Conservation (phyloP, 306 rosid genomes). For the Purshia tridentata region DNA sequence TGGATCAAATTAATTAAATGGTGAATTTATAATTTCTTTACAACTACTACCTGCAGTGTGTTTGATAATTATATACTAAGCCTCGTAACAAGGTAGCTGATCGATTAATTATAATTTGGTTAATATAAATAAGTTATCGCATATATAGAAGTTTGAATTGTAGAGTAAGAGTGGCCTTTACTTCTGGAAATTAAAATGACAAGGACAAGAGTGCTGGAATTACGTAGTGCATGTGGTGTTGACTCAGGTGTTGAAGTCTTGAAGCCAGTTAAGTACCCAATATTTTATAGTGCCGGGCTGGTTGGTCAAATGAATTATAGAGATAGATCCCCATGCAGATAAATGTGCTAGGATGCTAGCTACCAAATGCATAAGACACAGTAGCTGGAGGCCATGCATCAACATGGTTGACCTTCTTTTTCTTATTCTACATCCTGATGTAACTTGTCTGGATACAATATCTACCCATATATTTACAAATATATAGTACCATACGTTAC, state of each 20-base stretch:
- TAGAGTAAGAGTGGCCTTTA: not conserved
- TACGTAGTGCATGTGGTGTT: not conserved
- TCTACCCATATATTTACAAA: no score
- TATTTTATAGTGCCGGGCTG: not conserved
- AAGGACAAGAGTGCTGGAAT: constrained; percentile 5
- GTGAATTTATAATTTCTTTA: not conserved
- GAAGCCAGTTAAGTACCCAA: not conserved
- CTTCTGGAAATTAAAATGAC: not conserved
- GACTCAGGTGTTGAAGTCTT: not conserved
- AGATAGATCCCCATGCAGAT: not conserved
- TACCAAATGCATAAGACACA: not conserved
- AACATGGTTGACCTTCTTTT: not conserved
- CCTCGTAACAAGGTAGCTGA: not conserved
- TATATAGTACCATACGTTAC: no score
- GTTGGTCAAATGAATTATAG: not conserved
- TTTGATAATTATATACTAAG: no score
- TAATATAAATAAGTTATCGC: no score
- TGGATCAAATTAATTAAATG: not conserved
- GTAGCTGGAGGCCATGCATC: not conserved
- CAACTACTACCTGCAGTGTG: not conserved
- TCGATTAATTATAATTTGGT: no score
- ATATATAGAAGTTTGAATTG: not conserved
- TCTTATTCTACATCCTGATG: not conserved
- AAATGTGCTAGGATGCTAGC: not conserved
- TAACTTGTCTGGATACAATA: not conserved